A percentile compares a stretch with the other conserved stretches of the same genome.
phyloP scores from a whole-genome alignment of 1,284 basidiomycete genomes.

The Rhodofomes roseus region DNA sequence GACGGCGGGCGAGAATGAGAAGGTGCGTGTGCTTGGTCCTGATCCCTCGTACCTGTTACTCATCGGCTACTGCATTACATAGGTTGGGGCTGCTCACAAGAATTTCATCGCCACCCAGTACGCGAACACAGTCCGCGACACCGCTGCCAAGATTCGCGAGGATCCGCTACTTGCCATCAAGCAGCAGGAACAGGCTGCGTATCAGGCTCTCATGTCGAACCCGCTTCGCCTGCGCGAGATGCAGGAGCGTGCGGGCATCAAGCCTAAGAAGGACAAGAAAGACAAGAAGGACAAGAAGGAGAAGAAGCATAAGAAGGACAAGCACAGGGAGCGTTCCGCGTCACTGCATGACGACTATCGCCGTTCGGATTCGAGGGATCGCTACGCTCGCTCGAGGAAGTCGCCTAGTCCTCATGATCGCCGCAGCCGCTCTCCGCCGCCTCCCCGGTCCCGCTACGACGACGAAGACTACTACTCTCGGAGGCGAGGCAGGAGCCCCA shows the following conservation, averaged over 20 bases:
- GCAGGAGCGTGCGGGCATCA: conserved; percentile 73
- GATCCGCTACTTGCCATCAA: conserved; percentile 97
- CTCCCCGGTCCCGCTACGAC: conserved; percentile 24
- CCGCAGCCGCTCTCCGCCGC: conserved; percentile 35
- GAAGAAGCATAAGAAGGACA: conserved; percentile 45
- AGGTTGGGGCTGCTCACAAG: conserved; percentile 84
- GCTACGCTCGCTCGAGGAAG: conserved; percentile 30
- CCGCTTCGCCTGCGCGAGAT: conserved; percentile 85
- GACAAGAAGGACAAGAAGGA: conserved; percentile 61
- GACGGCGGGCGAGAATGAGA: conserved; percentile 84
- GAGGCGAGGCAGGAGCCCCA: conserved; percentile 25
- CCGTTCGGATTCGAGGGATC: conserved; percentile 35
- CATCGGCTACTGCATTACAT: background rate
- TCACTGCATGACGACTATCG: conserved; percentile 31
- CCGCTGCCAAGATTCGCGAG: conserved; percentile 91
- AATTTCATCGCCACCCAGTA: conserved; percentile 92
- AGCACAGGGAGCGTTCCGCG: conserved; percentile 34
- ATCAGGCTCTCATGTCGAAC: conserved; percentile 87
- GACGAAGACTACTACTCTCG: conserved; percentile 19
- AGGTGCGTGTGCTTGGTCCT: conserved; percentile 45
- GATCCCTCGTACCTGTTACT: background rate
- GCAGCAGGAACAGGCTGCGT: conserved; percentile 93
- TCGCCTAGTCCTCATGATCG: conserved; percentile 38
- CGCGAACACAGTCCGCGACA: conserved; percentile 87
- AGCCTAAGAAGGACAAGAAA: conserved; percentile 73